Base-by-base conservation (phyloP, 2,329 filamentous ascomycete genomes). In the Pseudocercospora pini-densiflorae region DNA sequence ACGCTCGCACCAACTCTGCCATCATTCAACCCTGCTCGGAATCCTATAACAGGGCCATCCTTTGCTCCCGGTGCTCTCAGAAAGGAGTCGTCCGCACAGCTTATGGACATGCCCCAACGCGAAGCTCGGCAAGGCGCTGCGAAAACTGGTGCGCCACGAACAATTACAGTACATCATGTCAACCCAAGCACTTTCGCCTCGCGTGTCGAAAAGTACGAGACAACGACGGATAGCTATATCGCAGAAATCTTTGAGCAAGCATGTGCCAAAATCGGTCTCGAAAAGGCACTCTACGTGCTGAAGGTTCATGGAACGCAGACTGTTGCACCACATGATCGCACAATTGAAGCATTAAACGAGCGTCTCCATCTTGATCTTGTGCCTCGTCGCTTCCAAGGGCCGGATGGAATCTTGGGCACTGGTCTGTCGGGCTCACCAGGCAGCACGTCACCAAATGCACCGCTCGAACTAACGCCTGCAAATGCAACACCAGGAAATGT, bases 201-300 rank as follows among this genome's bases (percentile, higher is more conserved):
- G 90, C 74, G 88, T 89, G 81, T 86, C 92, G 24, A 90, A 89
- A 1, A 81, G 94, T 19, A 88, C 92, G 69, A 72, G 68, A 91
- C 92, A 54, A 94, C 90, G 0, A 93, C 91, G 0, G 91, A 94
- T 71, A 94, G 90, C 31, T 95, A 94, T 76, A 87, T 95, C 53
- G 91, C 90, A 51, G 92, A 95, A 77, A 88, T 95, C 29, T 88
- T 94, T 60, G 92, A 94, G 74, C 84, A 89, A 70, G 89, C 92
- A 2, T 95, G 92, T 77, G 87, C 89, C 49, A 92, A 92, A 78
- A 85, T 93, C 51, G 88, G 92, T 65, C 82, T 95, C 0, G 92
- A 95, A 77, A 93, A 93, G 81, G 90, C 86, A 19, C 88, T 90
- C 64, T 92, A 93, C 76, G 90, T 94, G 5, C 85, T 96, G 69